phyloP scores from a whole-genome alignment of 2,329 filamentous ascomycete species.

The Pseudogymnoascus sp. region DNA sequence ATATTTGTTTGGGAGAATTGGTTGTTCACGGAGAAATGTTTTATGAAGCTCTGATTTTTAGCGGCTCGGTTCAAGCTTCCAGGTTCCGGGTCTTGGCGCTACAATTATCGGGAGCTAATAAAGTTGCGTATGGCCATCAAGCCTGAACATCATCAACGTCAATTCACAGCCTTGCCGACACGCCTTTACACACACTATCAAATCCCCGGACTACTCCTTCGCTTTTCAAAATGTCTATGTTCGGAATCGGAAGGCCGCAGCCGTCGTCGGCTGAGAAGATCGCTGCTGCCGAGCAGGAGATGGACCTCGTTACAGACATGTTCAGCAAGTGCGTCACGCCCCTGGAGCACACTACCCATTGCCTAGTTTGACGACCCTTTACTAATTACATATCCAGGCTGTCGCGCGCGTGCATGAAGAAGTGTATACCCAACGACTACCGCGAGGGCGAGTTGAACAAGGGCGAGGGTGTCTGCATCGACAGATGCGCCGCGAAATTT shows the following conservation, averaged over 20 bases:
- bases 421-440: constrained; percentile 89
- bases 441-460: constrained; percentile 97
- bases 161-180: background rate
- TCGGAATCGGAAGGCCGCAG: constrained; percentile 68
- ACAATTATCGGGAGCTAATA: constrained; percentile 8
- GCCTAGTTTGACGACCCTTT: background rate
- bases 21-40: constrained; percentile 1
- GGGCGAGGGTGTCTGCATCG: constrained; percentile 95
- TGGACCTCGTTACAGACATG: constrained; percentile 97
- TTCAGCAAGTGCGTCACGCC: constrained; percentile 71
- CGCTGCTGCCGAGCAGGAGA: constrained; percentile 88
- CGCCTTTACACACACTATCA: background rate
- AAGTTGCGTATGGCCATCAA: constrained; percentile 8
- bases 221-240: constrained; percentile 55
- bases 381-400: constrained; percentile 46
- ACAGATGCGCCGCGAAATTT: constrained; percentile 96
- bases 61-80: constrained; percentile 12
- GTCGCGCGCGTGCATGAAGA: constrained; percentile 80
- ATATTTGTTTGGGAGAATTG: constrained; percentile 13
- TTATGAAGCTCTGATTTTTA: constrained; percentile 19
- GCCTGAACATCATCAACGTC: constrained; percentile 10
- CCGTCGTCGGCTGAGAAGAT: constrained; percentile 96
- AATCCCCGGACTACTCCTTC: background rate
- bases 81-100: constrained; percentile 9
- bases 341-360: constrained; percentile 12